A percentile compares a stretch with the other conserved stretches of the same genome.
These are phyloP conservation scores for Didymellaceae sp. DNA, from an alignment of 2,329 filamentous ascomycete species.

Conservation along the genomic window DNA sequence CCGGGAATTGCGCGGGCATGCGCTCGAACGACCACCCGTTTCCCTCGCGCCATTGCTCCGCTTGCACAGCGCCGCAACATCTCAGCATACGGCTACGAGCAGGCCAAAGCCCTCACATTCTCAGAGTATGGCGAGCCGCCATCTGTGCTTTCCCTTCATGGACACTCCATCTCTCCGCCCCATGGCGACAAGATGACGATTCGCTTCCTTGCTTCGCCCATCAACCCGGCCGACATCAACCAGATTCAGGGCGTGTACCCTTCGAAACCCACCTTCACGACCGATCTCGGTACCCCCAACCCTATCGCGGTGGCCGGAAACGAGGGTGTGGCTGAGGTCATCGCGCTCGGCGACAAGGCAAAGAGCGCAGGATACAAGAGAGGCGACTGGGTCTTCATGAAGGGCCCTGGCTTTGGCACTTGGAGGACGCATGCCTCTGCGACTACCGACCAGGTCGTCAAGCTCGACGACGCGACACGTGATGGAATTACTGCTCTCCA, in stretches of 20 bases:
- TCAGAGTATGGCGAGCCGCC: slow-evolving; percentile 75
- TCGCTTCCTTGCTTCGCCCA: slow-evolving; percentile 85
- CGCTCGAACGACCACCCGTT: slow-evolving; percentile 6
- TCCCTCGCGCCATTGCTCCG: slow-evolving; percentile 9
- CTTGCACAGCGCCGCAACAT: slow-evolving; percentile 52
- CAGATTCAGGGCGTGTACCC: slow-evolving; percentile 97
- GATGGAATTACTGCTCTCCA: slow-evolving; percentile 76
- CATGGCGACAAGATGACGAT: slow-evolving; percentile 76
- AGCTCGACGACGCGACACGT: slow-evolving; percentile 72
- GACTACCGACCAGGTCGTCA: slow-evolving; percentile 66
- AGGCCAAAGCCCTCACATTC: slow-evolving; percentile 82
- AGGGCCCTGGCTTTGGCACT: slow-evolving; percentile 82
- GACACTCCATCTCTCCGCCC: slow-evolving; percentile 76
- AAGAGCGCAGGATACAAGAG: slow-evolving; percentile 63
- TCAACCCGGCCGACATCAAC: slow-evolving; percentile 98
- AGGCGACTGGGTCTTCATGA: slow-evolving; percentile 95
- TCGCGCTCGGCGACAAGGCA: slow-evolving; percentile 68
- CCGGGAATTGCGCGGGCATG: slow-evolving; percentile 27
- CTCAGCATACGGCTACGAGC: slow-evolving; percentile 78
- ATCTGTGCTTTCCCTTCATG: slow-evolving; percentile 73
- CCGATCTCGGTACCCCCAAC: slow-evolving; percentile 74
- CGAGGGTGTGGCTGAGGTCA: slow-evolving; percentile 92
- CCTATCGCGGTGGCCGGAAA: slow-evolving; percentile 85
- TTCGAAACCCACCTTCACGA: slow-evolving; percentile 78
- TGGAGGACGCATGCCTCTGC: slow-evolving; percentile 91